Evolutionary conservation across 345 rosid genomes (phyloP), one percentile per base, ranked within the genome.

Genomic region (Citropsis articulata): DNA sequence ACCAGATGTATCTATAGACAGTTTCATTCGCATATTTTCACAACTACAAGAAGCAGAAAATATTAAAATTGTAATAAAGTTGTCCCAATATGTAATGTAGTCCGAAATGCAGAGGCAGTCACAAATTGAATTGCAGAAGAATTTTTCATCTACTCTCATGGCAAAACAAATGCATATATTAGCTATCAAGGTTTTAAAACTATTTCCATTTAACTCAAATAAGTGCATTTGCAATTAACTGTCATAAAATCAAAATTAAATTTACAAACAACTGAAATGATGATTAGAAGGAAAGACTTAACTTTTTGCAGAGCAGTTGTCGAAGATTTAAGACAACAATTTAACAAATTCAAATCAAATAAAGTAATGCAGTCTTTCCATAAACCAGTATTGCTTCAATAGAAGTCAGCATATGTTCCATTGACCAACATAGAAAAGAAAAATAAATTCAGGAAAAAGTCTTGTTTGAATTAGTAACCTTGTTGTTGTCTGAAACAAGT

Each of bases 401-500:
- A 63, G 63, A 77, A 50, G 28, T 53, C 18, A 45, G 35, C 31
- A 62, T 27, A 27, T 63, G 12, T 21, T 31, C 75, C 56, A 25
- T 57, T 31, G 8, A 7, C 38, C 36, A 38, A 73, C 38, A 36
- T 7, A 31, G 66, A 73, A 36, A 31, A 72, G 36, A 25, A 25
- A 38, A 24, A 45, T n/a, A 66, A 6, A 50, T 65, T 75, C n/a
- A 71, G 9, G 9, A 0, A 45, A 36, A 72, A 76, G 67, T 42
- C 28, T n/a, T 6, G 30, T 22, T 21, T 42, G 27, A 66, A 24
- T 18, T 27, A 71, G 66, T n/a, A 69, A 94, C 98, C 95, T 92
- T 85, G 5, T 12, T 77, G 66, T 80, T 94, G 76, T 89, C 89
- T 61, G 63, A 45, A 18, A 71, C 73, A 79, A 90, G 84, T 78